phyloP scores from a whole-genome alignment of 1,284 basidiomycete species.

The Malassezia dermatis region DNA sequence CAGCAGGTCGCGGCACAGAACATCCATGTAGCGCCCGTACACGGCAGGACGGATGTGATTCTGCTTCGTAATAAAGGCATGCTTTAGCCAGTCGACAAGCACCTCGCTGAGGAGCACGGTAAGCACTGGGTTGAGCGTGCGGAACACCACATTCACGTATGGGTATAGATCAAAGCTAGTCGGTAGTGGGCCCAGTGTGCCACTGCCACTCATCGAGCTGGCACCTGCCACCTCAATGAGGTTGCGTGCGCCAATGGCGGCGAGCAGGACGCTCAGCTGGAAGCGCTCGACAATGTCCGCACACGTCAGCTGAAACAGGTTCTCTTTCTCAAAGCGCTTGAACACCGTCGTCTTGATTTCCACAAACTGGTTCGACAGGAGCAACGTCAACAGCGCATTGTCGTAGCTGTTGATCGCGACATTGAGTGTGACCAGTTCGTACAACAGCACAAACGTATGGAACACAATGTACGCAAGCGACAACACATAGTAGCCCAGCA shows the following conservation, averaged over 20 bases:
- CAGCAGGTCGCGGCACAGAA: slow-evolving; percentile 84
- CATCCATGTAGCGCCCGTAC: slow-evolving; percentile 90
- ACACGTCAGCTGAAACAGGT: slow-evolving; percentile 88
- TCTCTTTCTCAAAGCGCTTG: slow-evolving; percentile 99
- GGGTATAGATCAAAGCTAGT: slow-evolving; percentile 49
- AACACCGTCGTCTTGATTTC: slow-evolving; percentile 99
- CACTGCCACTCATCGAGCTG: slow-evolving; percentile 14
- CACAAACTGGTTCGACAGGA: slow-evolving; percentile 97
- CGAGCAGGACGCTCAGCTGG: slow-evolving; percentile 79
- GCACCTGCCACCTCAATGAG: slow-evolving; percentile 78
- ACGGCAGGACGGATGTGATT: slow-evolving; percentile 75
- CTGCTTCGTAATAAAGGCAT: slow-evolving; percentile 98
- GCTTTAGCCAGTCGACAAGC: slow-evolving; percentile 96
- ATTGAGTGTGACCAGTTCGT: slow-evolving; percentile 87
- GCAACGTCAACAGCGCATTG: slow-evolving; percentile 81
- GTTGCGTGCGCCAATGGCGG: slow-evolving; percentile 83
- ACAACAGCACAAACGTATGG: slow-evolving; percentile 90
- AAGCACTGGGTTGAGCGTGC: slow-evolving; percentile 82
- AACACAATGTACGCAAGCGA: slow-evolving; percentile 66
- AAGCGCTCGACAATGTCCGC: slow-evolving; percentile 94
- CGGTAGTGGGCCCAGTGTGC: slow-evolving; percentile 57
- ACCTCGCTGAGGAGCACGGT: slow-evolving; percentile 85
- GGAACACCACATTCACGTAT: slow-evolving; percentile 57
- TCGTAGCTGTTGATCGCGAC: slow-evolving; percentile 98
- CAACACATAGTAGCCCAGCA: slow-evolving; percentile 73